Percentiles rank a stretch among this genome's conserved stretches.
Conservation (phyloP, 148 eudicot genomes). For the Diospyros kaki region DNA sequence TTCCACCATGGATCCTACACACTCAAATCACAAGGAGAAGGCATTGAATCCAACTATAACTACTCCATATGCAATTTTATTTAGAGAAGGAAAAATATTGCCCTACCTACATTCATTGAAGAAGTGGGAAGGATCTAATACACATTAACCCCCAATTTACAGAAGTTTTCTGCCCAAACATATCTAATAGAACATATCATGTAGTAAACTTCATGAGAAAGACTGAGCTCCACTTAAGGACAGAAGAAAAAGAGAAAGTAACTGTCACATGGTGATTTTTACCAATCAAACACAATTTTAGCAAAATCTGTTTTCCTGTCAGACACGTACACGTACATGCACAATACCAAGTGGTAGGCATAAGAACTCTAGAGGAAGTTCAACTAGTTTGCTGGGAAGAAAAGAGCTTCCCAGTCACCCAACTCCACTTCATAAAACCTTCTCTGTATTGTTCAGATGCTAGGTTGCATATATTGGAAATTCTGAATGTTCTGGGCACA, state of each 20-base stretch:
- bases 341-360: background rate
- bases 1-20: conserved; percentile 99
- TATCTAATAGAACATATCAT: too few relatives aligned
- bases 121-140: background rate
- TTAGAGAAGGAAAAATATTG: background rate
- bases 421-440: background rate
- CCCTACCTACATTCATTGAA: background rate
- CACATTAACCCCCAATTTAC: background rate
- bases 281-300: too few relatives aligned
- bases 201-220: too few relatives aligned
- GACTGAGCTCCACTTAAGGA: too few relatives aligned
- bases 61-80: background rate
- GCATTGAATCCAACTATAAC: too few relatives aligned
- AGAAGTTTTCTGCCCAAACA: too few relatives aligned
- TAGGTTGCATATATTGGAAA: background rate
- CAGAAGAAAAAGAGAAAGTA: too few relatives aligned
- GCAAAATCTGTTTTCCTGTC: background rate
- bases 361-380: background rate
- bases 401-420: background rate
- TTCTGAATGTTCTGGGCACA: background rate
- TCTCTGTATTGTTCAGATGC: background rate
- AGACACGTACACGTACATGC: too few relatives aligned
- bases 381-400: background rate
- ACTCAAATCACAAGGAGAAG: too few relatives aligned
- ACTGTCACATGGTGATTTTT: too few relatives aligned